These are phyloP conservation scores for Kodamaea arcana DNA, from an alignment of 1,139 yeast genomes.

Conservation along the genomic window DNA sequence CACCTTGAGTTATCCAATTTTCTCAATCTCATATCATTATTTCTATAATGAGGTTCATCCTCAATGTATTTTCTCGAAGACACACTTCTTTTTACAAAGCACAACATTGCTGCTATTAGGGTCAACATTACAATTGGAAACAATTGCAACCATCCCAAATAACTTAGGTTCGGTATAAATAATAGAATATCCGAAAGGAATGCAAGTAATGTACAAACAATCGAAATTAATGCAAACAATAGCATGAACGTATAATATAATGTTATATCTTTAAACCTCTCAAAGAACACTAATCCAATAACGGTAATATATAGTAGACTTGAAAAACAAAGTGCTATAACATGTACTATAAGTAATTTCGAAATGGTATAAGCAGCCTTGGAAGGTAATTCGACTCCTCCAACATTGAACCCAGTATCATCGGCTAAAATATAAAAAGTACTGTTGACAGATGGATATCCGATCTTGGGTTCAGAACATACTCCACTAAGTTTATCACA, in stretches of 20 bases:
- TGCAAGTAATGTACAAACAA: conserved; percentile 37
- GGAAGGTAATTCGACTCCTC: conserved; percentile 37
- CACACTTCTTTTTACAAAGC: conserved; percentile 39
- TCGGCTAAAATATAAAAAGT: conserved; percentile 14
- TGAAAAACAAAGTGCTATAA: conserved; percentile 38
- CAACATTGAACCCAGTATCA: conserved; percentile 12
- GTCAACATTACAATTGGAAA: conserved; percentile 37
- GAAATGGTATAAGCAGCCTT: conserved; percentile 39
- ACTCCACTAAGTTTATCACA: conserved; percentile 25
- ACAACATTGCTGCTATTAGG: conserved; percentile 33
- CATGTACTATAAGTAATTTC: conserved; percentile 42
- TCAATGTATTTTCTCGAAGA: conserved; percentile 36
- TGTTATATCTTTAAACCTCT: conserved; percentile 5
- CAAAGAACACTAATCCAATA: conserved; percentile 9
- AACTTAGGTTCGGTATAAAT: conserved; percentile 38
- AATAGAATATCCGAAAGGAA: conserved; percentile 40
- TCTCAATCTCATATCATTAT: conserved; percentile 38
- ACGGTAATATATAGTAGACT: conserved; percentile 22
- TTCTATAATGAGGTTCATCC: conserved; percentile 23
- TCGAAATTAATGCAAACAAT: conserved; percentile 29
- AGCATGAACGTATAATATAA: conserved; percentile 22
- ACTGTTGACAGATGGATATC: conserved; percentile 31
- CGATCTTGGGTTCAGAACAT: conserved; percentile 35
- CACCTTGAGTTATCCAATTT: conserved; percentile 17
- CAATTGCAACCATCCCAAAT: conserved; percentile 44